Evolutionary conservation across 768 basidiomycete genomes (phyloP).

Genomic region (Fomitopsis serialis): DNA sequence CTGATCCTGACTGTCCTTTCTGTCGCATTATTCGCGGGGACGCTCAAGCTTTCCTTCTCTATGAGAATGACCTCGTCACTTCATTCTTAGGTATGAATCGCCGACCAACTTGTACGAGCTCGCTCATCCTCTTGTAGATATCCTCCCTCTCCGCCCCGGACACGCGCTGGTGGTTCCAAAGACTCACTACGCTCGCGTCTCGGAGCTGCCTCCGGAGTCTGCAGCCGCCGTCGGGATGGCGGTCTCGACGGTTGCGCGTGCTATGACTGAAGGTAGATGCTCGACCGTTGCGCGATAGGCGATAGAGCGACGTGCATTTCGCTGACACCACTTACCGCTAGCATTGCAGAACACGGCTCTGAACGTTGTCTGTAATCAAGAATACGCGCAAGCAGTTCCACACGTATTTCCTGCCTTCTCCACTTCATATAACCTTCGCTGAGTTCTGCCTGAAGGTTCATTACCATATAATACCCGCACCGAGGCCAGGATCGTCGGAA

Average conservation of each 20-base stretch:
- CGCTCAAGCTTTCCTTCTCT: slow-evolving; percentile 43
- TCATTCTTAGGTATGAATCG: slow-evolving; percentile 52
- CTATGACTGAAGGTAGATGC: slow-evolving; percentile 52
- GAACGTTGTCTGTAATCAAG: slow-evolving; percentile 77
- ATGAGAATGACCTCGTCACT: slow-evolving; percentile 58
- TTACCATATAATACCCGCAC: slow-evolving; percentile 74
- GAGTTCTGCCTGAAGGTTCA: slow-evolving; percentile 48
- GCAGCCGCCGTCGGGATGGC: slow-evolving; percentile 55
- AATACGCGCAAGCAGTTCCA: slow-evolving; percentile 77
- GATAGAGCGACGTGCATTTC: not conserved
- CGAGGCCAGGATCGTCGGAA: slow-evolving; percentile 19
- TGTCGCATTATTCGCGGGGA: slow-evolving; percentile 57
- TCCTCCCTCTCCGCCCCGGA: slow-evolving; percentile 59
- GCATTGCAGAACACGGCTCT: slow-evolving; percentile 61
- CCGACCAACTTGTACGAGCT: not conserved
- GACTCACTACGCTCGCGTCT: slow-evolving; percentile 51
- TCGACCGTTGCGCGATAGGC: not conserved
- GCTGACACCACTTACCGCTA: slow-evolving; percentile 16
- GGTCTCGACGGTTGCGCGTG: slow-evolving; percentile 56
- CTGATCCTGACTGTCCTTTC: slow-evolving; percentile 50
- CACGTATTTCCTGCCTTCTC: slow-evolving; percentile 41
- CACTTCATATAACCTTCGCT: not conserved
- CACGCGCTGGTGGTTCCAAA: slow-evolving; percentile 73
- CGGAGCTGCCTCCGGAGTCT: slow-evolving; percentile 56
- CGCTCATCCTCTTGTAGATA: slow-evolving; percentile 37